A percentile compares a stretch with the other conserved stretches of the same genome.
Conservation (phyloP, 2,329 filamentous ascomycete genomes). For the Fusarium camptoceras region DNA sequence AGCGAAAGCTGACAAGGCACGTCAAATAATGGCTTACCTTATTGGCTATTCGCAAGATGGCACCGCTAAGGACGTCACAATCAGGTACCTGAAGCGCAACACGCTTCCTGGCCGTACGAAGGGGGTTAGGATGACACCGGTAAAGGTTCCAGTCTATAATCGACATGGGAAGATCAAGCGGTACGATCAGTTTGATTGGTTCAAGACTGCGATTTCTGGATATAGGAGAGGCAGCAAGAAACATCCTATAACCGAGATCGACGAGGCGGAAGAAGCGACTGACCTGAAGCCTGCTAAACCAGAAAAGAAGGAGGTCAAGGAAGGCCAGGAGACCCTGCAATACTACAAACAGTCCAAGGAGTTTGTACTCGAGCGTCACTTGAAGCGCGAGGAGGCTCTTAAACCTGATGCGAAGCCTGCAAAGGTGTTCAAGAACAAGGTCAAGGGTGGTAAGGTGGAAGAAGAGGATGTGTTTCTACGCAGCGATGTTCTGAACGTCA, state of each 20-base stretch:
- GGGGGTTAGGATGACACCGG: conserved; percentile 79
- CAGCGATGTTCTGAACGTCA: conserved; percentile 83
- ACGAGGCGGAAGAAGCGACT: conserved; percentile 81
- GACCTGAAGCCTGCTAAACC: conserved; percentile 80
- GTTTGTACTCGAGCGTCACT: conserved; percentile 85
- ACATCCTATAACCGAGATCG: conserved; percentile 73
- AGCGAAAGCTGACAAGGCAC: conserved; percentile 82
- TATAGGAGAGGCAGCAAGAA: conserved; percentile 68
- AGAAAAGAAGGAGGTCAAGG: conserved; percentile 78
- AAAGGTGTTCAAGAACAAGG: conserved; percentile 78
- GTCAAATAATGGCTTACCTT: conserved; percentile 91
- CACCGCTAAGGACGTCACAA: conserved; percentile 93
- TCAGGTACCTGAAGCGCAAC: conserved; percentile 86
- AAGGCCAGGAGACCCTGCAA: conserved; percentile 84
- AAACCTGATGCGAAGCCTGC: conserved; percentile 74
- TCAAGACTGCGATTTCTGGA: conserved; percentile 79
- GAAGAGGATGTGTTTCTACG: conserved; percentile 85
- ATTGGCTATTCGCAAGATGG: conserved; percentile 85
- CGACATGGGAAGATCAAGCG: conserved; percentile 80
- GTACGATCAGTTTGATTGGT: conserved; percentile 89
- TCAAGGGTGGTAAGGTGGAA: conserved; percentile 78
- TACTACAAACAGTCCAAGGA: conserved; percentile 89
- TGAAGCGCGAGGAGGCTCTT: conserved; percentile 92
- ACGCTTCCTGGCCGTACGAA: conserved; percentile 91
- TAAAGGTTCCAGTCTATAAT: conserved; percentile 85